Evolutionary conservation across 768 basidiomycete species (phyloP).

Genomic region (Agrocybe chaxingu): DNA sequence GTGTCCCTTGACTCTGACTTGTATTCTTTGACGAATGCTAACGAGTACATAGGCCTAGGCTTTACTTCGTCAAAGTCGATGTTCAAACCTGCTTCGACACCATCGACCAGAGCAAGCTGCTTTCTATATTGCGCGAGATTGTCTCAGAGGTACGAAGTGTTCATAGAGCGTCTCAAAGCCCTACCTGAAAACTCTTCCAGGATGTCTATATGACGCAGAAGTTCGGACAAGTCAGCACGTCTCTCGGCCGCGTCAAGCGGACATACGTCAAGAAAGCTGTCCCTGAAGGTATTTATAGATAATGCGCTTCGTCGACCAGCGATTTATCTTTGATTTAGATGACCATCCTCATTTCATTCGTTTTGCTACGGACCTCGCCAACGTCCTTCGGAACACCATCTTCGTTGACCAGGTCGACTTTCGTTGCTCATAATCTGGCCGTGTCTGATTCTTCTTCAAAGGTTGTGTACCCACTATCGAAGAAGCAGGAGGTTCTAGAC

Average conservation of each 20-base stretch:
- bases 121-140: slow-evolving; percentile 70
- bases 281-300: slow-evolving; percentile 50
- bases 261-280: slow-evolving; percentile 58
- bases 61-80: slow-evolving; percentile 97
- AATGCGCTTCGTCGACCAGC: background rate
- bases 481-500: slow-evolving; percentile 58
- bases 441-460: slow-evolving; percentile 6
- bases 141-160: slow-evolving; percentile 60
- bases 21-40: background rate
- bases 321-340: slow-evolving; percentile 38
- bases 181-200: slow-evolving; percentile 31
- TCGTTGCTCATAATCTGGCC: background rate
- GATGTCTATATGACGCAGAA: slow-evolving; percentile 70
- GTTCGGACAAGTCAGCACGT: slow-evolving; percentile 63
- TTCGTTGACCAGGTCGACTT: slow-evolving; percentile 76
- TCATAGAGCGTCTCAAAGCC: background rate
- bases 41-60: slow-evolving; percentile 59
- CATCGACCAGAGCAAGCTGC: slow-evolving; percentile 83
- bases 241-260: slow-evolving; percentile 54
- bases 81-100: slow-evolving; percentile 97
- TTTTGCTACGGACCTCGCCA: slow-evolving; percentile 66
- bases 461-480: slow-evolving; percentile 49
- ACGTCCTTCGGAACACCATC: slow-evolving; percentile 66
- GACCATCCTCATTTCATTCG: slow-evolving; percentile 74
- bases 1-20: slow-evolving; percentile 4